These are phyloP conservation scores for Chlorociboria aeruginascens DNA, from an alignment of 495 filamentous ascomycete genomes.

Conservation along the genomic window DNA sequence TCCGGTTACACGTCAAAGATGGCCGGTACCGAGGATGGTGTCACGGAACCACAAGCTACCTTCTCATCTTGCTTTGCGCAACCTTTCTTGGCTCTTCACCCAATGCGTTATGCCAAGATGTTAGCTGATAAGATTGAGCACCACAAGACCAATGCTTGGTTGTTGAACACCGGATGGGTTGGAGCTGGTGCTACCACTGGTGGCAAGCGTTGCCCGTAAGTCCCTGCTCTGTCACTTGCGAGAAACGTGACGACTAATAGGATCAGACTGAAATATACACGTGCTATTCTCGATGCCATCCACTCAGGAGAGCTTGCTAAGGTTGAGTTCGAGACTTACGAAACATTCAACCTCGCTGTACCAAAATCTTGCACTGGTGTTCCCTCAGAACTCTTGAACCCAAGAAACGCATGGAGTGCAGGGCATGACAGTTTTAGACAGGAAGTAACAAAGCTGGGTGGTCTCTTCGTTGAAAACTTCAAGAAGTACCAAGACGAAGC, in stretches of 20 bases:
- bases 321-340: conserved; percentile 86
- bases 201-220: conserved; percentile 84
- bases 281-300: conserved; percentile 95
- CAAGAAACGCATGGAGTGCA: conserved; percentile 80
- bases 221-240: neutral
- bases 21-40: conserved; percentile 95
- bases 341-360: conserved; percentile 90
- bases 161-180: conserved; percentile 98
- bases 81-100: conserved; percentile 96
- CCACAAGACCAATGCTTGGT: conserved; percentile 95
- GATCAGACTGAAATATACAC: conserved; percentile 76
- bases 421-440: conserved; percentile 61
- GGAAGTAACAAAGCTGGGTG: conserved; percentile 81
- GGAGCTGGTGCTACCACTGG: conserved; percentile 89
- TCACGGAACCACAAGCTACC: conserved; percentile 93
- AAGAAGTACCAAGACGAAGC: conserved; percentile 86
- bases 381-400: conserved; percentile 86
- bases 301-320: conserved; percentile 91
- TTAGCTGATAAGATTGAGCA: conserved; percentile 92
- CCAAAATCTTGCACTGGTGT: conserved; percentile 79
- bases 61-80: conserved; percentile 99
- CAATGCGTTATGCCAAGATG: conserved; percentile 98
- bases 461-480: conserved; percentile 91
- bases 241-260: conserved; percentile 8
- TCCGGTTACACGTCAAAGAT: conserved; percentile 99